These are phyloP conservation scores for Pleurotus sapidus DNA, from an alignment of 768 basidiomycete genomes.

Conservation along the genomic window DNA sequence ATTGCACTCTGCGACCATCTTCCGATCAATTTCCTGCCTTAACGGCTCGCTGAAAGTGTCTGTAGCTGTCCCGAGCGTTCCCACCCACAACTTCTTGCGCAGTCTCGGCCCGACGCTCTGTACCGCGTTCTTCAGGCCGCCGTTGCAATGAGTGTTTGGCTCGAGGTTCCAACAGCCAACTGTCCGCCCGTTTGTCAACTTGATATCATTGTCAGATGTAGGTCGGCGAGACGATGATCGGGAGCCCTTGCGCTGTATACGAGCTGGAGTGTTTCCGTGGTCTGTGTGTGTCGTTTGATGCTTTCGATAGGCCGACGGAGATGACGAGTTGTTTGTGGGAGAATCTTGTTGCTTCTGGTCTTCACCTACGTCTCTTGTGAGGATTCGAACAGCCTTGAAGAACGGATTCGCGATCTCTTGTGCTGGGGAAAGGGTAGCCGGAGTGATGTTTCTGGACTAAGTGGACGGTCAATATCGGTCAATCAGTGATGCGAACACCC, in stretches of 20 bases:
- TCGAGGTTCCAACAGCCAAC: slow-evolving; percentile 43
- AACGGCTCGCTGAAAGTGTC: slow-evolving; percentile 60
- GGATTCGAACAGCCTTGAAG: slow-evolving; percentile 27
- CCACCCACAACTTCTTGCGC: slow-evolving; percentile 55
- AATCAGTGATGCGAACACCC: slow-evolving; percentile 5
- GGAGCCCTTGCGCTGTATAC: slow-evolving; percentile 47
- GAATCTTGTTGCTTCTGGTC: no score
- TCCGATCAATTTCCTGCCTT: slow-evolving; percentile 50
- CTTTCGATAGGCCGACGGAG: slow-evolving; percentile 32
- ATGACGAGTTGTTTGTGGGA: neutral
- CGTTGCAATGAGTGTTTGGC: slow-evolving; percentile 73
- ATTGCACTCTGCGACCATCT: slow-evolving; percentile 37
- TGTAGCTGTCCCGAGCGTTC: slow-evolving; percentile 71
- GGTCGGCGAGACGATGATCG: slow-evolving; percentile 51
- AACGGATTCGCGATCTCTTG: slow-evolving; percentile 58
- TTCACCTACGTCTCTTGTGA: no score
- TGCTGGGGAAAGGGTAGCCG: slow-evolving; percentile 34
- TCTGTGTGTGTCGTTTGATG: slow-evolving; percentile 49
- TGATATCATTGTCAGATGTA: neutral
- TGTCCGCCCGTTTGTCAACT: slow-evolving; percentile 11
- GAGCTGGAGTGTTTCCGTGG: slow-evolving; percentile 27
- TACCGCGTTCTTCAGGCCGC: slow-evolving; percentile 81
- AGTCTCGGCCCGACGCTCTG: slow-evolving; percentile 61
- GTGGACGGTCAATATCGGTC: neutral
- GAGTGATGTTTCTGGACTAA: slow-evolving; percentile 34